A percentile compares a stretch with the other conserved stretches of the same genome.
Evolutionary conservation across 176 grass and related monocot genomes (phyloP).

Genomic region (Cenchrus purpureus): DNA sequence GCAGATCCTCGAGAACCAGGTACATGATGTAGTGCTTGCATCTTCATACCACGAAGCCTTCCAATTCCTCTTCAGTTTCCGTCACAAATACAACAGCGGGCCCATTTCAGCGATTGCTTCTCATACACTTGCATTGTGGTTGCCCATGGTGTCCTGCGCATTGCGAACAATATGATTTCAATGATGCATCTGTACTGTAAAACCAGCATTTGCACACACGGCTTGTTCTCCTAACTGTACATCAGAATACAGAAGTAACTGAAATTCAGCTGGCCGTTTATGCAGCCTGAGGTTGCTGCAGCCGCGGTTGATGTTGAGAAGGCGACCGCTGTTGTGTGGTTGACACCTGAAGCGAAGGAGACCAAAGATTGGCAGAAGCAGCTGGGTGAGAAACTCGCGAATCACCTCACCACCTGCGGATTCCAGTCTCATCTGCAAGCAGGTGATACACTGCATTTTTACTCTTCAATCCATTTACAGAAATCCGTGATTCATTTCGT

Average conservation of each 20-base stretch:
- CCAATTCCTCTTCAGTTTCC: not conserved
- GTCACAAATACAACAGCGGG: not conserved
- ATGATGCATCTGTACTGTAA: not conserved
- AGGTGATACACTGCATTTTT: conserved; percentile 10
- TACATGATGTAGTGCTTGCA: not conserved
- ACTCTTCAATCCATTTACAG: not conserved
- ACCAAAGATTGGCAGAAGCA: conserved; percentile 67
- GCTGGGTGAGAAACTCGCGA: conserved; percentile 68
- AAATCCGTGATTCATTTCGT: not conserved
- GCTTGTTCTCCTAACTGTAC: not conserved
- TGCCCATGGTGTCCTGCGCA: not conserved
- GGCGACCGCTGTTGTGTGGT: conserved; percentile 56
- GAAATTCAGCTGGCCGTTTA: not conserved
- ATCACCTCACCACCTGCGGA: conserved; percentile 74
- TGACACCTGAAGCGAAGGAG: conserved; percentile 54
- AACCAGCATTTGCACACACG: not conserved
- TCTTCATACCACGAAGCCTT: not conserved
- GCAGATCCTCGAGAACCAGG: conserved; percentile 77
- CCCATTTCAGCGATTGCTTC: not conserved
- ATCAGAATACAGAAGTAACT: not conserved
- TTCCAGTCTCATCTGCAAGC: conserved; percentile 64
- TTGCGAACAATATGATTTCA: not conserved
- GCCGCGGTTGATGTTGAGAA: conserved; percentile 69
- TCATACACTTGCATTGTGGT: too few relatives aligned
- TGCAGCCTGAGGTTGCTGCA: conserved; percentile 67